Evolutionary conservation across 768 basidiomycete species (phyloP), one percentile per base, ranked within the genome.

Genomic region (Naganishia onofrii): DNA sequence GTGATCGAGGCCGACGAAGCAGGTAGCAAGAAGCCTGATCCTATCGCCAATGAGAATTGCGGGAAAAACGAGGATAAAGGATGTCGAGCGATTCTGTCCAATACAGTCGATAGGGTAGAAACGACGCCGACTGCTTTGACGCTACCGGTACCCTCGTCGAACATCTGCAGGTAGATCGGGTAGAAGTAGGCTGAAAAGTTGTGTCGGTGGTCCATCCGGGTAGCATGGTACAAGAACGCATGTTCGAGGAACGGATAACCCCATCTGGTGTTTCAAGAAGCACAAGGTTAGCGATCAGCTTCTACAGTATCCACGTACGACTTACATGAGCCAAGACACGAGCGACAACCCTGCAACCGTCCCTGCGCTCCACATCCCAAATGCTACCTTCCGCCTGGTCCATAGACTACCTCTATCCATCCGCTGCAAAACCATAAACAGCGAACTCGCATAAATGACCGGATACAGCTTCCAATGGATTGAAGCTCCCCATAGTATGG

Each of bases 131-230:
- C 48, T 23, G 56, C 34, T 26, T 13, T 15, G 13, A 5, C 52
- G 17, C 13, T 42, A 8, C 5, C 15, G 2, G 69, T 54, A 15
- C 55, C 75, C 23, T 63, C 36, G 38, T 2, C 13, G 19, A 91
- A 89, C 76, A 93, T 90, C 0, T 88, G 88, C 67, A 98, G 87
- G 80, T 98, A 97, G 46, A 90, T 92, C 38, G 90, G 87, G 79
- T 98, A 97, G 82, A 96, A 98, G 83, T 97, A 96, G 0, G 93
- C 91, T 7, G 94, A 93, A 82, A 99, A 98, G 80, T 99, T 99
- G 81, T 98, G 96, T 67, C 95, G 89, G 76, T 98, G 94, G 81
- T 99, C 96, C 23, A 91, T 87, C 23, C 96, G 87, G 72, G 89
- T 87, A 12, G 92, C 82, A 74, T 98, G 96, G 79, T 98, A 98